Evolutionary conservation across 192 early-diverging fungal genomes (phyloP).

Genomic region (Linnemannia exigua): DNA sequence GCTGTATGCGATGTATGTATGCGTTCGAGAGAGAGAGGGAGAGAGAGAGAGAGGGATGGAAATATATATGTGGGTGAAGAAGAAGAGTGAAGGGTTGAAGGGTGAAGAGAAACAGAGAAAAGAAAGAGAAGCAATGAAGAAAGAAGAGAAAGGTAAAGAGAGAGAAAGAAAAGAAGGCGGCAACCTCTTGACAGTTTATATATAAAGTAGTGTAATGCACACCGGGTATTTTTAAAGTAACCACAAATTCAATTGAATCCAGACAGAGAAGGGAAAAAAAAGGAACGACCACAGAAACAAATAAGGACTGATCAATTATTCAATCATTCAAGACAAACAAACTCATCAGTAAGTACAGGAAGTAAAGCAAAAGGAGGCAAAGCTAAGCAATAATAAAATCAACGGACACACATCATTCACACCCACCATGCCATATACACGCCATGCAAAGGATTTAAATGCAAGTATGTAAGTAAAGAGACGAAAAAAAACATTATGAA

Average conservation of each 20-base stretch:
- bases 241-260: not conserved
- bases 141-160: not conserved
- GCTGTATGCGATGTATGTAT: no score
- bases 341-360: not conserved
- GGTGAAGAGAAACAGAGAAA: not conserved
- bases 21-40: not conserved
- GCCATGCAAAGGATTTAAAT: not conserved
- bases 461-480: not conserved
- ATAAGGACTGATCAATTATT: not conserved
- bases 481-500: not conserved
- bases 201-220: not conserved
- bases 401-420: no score
- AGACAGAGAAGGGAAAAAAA: not conserved
- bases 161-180: conserved; percentile 3
- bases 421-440: no score
- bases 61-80: not conserved
- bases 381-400: no score
- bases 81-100: not conserved
- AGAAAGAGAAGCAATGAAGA: not conserved
- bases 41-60: not conserved
- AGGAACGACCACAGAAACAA: not conserved
- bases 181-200: not conserved
- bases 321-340: not conserved
- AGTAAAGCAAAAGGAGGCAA: no score
- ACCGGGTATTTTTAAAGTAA: not conserved